Evolutionary conservation across 495 filamentous ascomycete genomes (phyloP).

Genomic region (Neurospora sp.): DNA sequence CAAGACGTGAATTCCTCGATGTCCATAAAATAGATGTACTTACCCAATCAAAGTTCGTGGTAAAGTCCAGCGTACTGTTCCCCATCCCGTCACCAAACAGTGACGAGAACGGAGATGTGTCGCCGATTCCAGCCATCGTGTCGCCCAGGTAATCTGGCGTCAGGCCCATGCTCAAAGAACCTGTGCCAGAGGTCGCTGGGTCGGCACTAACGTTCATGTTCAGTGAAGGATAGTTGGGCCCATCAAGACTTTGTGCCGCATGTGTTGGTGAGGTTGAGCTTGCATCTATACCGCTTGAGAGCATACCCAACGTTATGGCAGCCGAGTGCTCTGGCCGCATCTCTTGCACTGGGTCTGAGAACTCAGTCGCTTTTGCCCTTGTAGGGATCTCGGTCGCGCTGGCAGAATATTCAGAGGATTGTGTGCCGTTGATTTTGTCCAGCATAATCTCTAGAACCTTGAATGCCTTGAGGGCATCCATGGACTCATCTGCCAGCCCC

Average conservation of each 20-base stretch:
- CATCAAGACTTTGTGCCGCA: not conserved
- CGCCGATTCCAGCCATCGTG: constrained; percentile 41
- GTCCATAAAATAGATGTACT: constrained; percentile 13
- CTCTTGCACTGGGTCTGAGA: constrained; percentile 17
- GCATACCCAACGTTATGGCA: constrained; percentile 73
- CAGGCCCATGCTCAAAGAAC: constrained; percentile 15
- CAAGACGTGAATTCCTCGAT: not conserved
- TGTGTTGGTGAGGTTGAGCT: constrained; percentile 35
- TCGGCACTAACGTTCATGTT: not conserved
- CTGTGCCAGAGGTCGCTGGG: constrained; percentile 7
- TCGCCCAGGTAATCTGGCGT: constrained; percentile 43
- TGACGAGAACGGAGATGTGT: constrained; percentile 44
- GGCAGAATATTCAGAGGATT: constrained; percentile 7
- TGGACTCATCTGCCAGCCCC: constrained; percentile 58
- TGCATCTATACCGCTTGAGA: constrained; percentile 52
- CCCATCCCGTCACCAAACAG: constrained; percentile 38
- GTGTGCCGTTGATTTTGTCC: constrained; percentile 49
- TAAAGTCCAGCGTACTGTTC: constrained; percentile 32
- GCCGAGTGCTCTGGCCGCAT: constrained; percentile 54
- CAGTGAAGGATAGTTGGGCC: not conserved
- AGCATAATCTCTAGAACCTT: constrained; percentile 72
- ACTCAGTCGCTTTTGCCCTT: constrained; percentile 22
- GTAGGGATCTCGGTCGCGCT: constrained; percentile 10
- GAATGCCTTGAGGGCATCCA: constrained; percentile 81
- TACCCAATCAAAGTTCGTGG: constrained; percentile 70